These are phyloP conservation scores for Umbelopsis sp. DNA, from an alignment of 371 early-diverging fungal genomes.

Conservation along the genomic window DNA sequence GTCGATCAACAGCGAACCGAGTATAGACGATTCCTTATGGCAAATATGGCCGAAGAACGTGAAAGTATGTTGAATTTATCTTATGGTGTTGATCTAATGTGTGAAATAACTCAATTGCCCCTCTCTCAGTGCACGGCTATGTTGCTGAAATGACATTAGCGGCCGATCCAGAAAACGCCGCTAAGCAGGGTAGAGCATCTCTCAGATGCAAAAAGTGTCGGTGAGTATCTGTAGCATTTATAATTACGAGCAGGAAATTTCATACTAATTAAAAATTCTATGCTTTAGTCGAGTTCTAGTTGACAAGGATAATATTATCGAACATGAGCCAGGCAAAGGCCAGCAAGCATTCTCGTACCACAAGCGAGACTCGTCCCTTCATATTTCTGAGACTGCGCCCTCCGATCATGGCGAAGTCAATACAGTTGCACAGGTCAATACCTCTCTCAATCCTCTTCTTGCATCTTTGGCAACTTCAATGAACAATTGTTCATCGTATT, in stretches of 20 bases:
- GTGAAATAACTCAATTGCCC: not conserved
- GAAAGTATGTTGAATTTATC: conserved; percentile 39
- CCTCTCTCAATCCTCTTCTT: conserved; percentile 46
- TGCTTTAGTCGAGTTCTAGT: conserved; percentile 58
- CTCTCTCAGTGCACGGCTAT: conserved; percentile 41
- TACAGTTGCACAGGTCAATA: conserved; percentile 30
- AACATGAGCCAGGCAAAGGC: conserved; percentile 75
- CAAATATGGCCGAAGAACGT: conserved; percentile 57
- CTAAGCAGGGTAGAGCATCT: conserved; percentile 15
- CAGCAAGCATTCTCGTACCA: conserved; percentile 73
- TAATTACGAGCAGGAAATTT: too few species aligned
- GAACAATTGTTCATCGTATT: conserved; percentile 73
- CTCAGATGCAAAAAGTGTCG: conserved; percentile 57
- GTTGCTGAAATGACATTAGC: conserved; percentile 55
- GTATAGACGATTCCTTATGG: conserved; percentile 76
- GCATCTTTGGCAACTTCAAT: conserved; percentile 40
- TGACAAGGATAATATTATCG: conserved; percentile 64
- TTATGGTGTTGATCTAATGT: not conserved
- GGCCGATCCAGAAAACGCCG: conserved; percentile 47
- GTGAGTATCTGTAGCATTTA: conserved; percentile 18
- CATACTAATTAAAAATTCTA: not conserved
- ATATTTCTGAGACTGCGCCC: conserved; percentile 31
- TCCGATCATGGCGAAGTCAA: conserved; percentile 7
- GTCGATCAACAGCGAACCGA: conserved; percentile 58
- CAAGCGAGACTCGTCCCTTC: conserved; percentile 62